Percentiles rank a stretch among this genome's conserved stretches.
phyloP scores from a whole-genome alignment of 2,329 filamentous ascomycete genomes.

The Myrmaecium sp. region DNA sequence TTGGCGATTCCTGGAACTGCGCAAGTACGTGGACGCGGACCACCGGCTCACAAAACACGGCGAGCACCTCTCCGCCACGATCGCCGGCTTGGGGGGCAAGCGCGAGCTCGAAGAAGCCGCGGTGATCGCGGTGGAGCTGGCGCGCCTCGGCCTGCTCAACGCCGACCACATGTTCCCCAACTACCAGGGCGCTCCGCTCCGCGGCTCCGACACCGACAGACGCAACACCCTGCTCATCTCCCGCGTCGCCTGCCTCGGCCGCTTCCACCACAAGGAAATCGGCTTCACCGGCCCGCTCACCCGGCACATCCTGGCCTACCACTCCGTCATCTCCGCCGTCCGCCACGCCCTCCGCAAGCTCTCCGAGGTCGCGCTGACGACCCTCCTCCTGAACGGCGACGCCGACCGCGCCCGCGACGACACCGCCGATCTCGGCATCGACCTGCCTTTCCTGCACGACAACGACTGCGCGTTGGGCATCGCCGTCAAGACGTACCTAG shows the following conservation, averaged over 20 bases:
- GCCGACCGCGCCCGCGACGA: conserved; percentile 47
- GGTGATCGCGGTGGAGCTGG: conserved; percentile 70
- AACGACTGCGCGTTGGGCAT: conserved; percentile 64
- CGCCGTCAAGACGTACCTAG: conserved; percentile 62
- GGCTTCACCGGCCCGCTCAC: conserved; percentile 92
- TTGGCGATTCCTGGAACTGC: conserved; percentile 79
- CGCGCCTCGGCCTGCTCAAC: conserved; percentile 64
- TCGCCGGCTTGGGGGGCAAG: conserved; percentile 44
- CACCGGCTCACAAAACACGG: conserved; percentile 79
- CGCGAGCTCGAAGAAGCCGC: conserved; percentile 55
- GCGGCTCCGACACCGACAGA: conserved; percentile 57
- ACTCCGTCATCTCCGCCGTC: conserved; percentile 65
- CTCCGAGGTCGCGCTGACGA: conserved; percentile 63
- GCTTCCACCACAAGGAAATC: conserved; percentile 64
- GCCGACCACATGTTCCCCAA: conserved; percentile 44
- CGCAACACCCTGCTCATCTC: conserved; percentile 67
- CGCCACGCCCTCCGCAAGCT: conserved; percentile 67
- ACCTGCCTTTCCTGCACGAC: conserved; percentile 50
- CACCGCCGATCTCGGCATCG: conserved; percentile 48
- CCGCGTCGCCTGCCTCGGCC: conserved; percentile 67
- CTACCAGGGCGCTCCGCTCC: conserved; percentile 41
- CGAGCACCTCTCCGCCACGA: conserved; percentile 53
- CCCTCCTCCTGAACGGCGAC: conserved; percentile 67
- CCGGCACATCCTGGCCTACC: conserved; percentile 74
- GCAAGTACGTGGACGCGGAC: conserved; percentile 63